Evolutionary conservation across 2,329 filamentous ascomycete species (phyloP).

Genomic region (Aspergillus oerlinghausenensis): DNA sequence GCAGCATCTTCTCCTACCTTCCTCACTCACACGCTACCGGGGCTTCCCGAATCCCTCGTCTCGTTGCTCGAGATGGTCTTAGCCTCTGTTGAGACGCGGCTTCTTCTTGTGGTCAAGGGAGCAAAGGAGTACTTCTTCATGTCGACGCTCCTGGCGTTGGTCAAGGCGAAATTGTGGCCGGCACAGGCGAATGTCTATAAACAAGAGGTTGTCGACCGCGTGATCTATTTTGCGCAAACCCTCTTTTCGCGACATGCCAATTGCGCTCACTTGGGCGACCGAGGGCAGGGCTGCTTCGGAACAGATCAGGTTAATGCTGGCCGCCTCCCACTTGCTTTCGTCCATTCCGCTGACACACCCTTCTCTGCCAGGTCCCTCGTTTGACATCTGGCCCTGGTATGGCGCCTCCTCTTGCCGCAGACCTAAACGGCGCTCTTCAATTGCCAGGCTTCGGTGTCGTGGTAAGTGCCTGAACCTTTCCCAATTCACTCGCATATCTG

Average conservation of each 20-base stretch:
- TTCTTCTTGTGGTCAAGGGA: slow-evolving; percentile 31
- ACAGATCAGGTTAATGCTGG: slow-evolving; percentile 23
- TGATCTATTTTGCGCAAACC: slow-evolving; percentile 32
- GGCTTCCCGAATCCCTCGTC: slow-evolving; percentile 30
- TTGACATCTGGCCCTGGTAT: slow-evolving; percentile 19
- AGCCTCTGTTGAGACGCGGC: slow-evolving; percentile 26
- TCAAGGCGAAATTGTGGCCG: slow-evolving; percentile 33
- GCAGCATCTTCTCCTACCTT: slow-evolving; percentile 10
- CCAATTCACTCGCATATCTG: background rate
- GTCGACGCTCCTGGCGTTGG: slow-evolving; percentile 32
- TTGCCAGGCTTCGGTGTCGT: slow-evolving; percentile 18
- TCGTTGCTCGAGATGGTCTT: slow-evolving; percentile 29
- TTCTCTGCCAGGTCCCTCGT: slow-evolving; percentile 13
- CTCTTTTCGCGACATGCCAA: slow-evolving; percentile 31
- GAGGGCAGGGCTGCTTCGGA: slow-evolving; percentile 28
- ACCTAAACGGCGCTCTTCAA: slow-evolving; percentile 21
- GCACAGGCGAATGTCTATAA: slow-evolving; percentile 29
- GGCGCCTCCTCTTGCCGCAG: slow-evolving; percentile 18
- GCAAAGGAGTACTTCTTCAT: slow-evolving; percentile 39
- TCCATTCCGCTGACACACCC: background rate
- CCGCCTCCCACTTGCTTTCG: background rate
- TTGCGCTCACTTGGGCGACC: slow-evolving; percentile 27
- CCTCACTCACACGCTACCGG: slow-evolving; percentile 24
- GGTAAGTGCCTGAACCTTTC: slow-evolving; percentile 15
- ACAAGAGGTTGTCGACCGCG: slow-evolving; percentile 33